Evolutionary conservation across 2,329 filamentous ascomycete genomes (phyloP).

Genomic region (Bimuria novae-zelandiae): DNA sequence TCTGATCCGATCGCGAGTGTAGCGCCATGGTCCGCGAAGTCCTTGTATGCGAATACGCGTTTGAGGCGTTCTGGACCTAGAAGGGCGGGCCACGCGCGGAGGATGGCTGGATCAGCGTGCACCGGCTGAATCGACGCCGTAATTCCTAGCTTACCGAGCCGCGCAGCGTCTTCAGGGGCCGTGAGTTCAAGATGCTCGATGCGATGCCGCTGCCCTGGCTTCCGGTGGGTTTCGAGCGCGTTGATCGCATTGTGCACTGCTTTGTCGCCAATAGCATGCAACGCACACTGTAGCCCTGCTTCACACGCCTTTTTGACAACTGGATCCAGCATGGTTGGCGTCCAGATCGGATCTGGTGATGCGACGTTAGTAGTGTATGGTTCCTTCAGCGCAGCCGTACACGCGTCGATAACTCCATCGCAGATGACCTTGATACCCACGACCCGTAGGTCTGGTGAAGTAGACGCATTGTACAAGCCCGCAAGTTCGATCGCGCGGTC

Average conservation of each 20-base stretch:
- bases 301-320: constrained; percentile 60
- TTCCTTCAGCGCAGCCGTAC: constrained; percentile 64
- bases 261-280: constrained; percentile 69
- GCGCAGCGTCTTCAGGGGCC: constrained; percentile 57
- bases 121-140: constrained; percentile 94
- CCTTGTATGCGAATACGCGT: constrained; percentile 66
- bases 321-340: constrained; percentile 55
- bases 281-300: constrained; percentile 62
- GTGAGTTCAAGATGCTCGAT: constrained; percentile 70
- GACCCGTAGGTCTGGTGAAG: constrained; percentile 55
- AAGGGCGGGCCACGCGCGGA: constrained; percentile 64
- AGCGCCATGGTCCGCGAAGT: constrained; percentile 61
- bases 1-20: constrained; percentile 63
- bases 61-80: constrained; percentile 59
- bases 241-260: constrained; percentile 64
- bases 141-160: constrained; percentile 64
- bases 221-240: constrained; percentile 52
- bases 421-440: constrained; percentile 68
- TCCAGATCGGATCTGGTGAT: constrained; percentile 60
- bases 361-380: constrained; percentile 59
- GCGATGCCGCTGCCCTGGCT: constrained; percentile 59
- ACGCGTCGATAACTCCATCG: constrained; percentile 68
- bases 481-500: constrained; percentile 57
- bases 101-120: constrained; percentile 76
- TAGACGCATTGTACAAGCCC: constrained; percentile 50